Conservation (phyloP, 2,329 filamentous ascomycete genomes). For the Hymenoscyphus occultus region DNA sequence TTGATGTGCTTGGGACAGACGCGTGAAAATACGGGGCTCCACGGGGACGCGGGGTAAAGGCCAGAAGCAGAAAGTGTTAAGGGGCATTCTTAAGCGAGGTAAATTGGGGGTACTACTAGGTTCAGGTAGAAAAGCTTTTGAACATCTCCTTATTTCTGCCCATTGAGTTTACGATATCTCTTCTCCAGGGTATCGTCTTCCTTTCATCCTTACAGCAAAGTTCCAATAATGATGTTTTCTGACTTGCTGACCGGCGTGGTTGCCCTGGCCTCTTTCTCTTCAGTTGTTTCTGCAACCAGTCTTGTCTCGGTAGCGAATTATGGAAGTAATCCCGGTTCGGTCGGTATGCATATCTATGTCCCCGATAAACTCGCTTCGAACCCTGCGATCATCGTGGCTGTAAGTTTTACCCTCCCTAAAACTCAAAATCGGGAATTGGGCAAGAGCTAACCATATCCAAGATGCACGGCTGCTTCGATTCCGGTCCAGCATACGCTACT, state of each 20-base stretch:
- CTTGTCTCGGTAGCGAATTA: background rate
- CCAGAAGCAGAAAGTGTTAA: background rate
- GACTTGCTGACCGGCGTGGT: background rate
- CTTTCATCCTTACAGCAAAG: background rate
- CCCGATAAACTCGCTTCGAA: conserved; percentile 6
- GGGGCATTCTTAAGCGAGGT: background rate
- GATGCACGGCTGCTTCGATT: conserved; percentile 8
- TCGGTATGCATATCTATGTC: conserved; percentile 9
- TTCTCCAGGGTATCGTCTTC: background rate
- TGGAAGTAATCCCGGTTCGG: background rate
- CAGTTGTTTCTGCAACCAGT: background rate
- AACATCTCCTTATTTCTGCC: background rate
- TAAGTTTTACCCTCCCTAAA: background rate
- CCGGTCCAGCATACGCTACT: background rate
- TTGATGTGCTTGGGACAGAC: too few relatives aligned
- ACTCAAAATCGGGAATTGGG: too few relatives aligned
- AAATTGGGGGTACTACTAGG: background rate
- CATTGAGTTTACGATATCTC: background rate
- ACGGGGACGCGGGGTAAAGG: background rate
- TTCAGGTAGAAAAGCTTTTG: background rate
- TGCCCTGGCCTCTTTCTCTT: background rate
- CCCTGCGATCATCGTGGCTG: conserved; percentile 6
- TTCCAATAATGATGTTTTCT: background rate
- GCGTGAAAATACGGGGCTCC: too few relatives aligned
- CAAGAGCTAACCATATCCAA: background rate